Conservation (phyloP, 495 filamentous ascomycete genomes). For the Annulohypoxylon maeteangense region DNA sequence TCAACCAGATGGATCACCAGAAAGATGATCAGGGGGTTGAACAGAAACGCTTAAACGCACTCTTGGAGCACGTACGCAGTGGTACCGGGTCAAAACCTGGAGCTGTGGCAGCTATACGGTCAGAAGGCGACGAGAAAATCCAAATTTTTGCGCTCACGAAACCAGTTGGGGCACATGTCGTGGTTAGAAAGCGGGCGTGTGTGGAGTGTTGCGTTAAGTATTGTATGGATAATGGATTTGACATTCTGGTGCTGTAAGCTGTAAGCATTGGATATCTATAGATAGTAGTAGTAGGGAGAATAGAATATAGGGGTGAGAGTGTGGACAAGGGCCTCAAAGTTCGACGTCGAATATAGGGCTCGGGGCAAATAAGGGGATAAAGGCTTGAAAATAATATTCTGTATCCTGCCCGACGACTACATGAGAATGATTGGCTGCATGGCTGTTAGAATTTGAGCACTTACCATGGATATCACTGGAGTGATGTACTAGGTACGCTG, state of each 20-base stretch:
- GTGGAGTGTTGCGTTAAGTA: constrained; percentile 15
- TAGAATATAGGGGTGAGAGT: not conserved
- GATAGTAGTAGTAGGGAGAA: not conserved
- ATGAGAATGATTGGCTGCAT: too few relatives aligned
- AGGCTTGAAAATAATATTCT: too few relatives aligned
- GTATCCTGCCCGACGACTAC: too few relatives aligned
- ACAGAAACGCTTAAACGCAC: not conserved
- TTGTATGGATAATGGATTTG: constrained; percentile 14
- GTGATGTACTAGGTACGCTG: too few relatives aligned
- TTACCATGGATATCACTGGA: too few relatives aligned
- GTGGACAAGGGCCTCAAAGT: too few relatives aligned
- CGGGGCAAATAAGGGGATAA: too few relatives aligned
- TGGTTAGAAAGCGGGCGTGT: constrained; percentile 14
- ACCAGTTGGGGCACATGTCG: constrained; percentile 28
- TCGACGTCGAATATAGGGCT: too few relatives aligned
- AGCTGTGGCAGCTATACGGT: not conserved
- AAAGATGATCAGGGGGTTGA: not conserved
- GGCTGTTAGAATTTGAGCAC: too few relatives aligned
- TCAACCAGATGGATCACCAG: not conserved
- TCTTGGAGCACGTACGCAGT: not conserved
- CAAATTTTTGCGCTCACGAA: constrained; percentile 13
- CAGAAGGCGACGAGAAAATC: not conserved
- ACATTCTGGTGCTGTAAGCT: constrained; percentile 15
- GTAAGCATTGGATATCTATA: not conserved
- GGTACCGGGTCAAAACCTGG: not conserved